Evolutionary conservation across 108 stramenopile species (phyloP).

Genomic region (Conticribra weissflogii): DNA sequence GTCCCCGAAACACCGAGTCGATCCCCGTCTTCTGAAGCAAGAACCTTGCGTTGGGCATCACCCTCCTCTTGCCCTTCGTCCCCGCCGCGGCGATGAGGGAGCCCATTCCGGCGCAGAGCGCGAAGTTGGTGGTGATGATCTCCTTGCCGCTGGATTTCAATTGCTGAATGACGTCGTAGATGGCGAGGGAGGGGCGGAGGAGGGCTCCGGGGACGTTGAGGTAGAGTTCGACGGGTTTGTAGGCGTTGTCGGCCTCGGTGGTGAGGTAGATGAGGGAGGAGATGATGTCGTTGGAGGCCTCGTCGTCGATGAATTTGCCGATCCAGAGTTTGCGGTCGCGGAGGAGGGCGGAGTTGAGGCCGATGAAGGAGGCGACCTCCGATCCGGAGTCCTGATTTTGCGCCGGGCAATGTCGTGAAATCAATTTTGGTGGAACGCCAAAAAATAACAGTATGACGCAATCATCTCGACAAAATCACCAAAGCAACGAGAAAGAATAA

Average conservation of each 20-base stretch:
- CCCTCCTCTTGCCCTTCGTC: slow-evolving; percentile 75
- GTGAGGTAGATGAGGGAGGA: slow-evolving; percentile 81
- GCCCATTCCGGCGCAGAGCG: slow-evolving; percentile 92
- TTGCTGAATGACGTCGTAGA: slow-evolving; percentile 90
- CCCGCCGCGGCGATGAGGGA: slow-evolving; percentile 89
- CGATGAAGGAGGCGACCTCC: slow-evolving; percentile 77
- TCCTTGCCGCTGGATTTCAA: slow-evolving; percentile 61
- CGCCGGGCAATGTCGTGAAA: background rate
- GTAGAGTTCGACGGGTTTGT: slow-evolving; percentile 77
- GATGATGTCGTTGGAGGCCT: slow-evolving; percentile 90
- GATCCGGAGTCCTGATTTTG: slow-evolving; percentile 62
- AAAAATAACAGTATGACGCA: no score
- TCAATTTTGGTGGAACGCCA: background rate
- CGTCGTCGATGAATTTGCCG: slow-evolving; percentile 87
- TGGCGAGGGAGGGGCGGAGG: slow-evolving; percentile 79
- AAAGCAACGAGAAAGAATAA: no score
- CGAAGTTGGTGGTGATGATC: slow-evolving; percentile 88
- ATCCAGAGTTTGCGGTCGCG: slow-evolving; percentile 93
- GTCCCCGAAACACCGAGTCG: slow-evolving; percentile 85
- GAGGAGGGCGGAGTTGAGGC: slow-evolving; percentile 88
- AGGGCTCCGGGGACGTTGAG: slow-evolving; percentile 91
- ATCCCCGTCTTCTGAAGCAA: slow-evolving; percentile 91
- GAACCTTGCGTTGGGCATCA: slow-evolving; percentile 93
- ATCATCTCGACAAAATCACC: no score
- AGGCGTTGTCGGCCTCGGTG: slow-evolving; percentile 53